Conservation (phyloP, 306 rosid species). For the Heteromeles arbutifolia region DNA sequence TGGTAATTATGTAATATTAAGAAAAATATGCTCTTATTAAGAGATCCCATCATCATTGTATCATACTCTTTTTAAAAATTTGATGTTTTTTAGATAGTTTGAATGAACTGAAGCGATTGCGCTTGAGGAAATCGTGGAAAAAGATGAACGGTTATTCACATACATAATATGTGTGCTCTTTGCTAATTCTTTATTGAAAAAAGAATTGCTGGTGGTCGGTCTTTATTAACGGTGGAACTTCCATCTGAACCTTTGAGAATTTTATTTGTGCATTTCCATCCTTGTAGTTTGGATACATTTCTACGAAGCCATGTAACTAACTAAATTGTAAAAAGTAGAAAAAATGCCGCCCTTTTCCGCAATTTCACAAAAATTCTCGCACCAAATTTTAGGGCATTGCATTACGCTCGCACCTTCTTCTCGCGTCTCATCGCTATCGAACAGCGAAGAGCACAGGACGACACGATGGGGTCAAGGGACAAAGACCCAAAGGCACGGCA, state of each 20-base stretch:
- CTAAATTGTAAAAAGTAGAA: no score
- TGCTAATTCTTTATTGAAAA: no score
- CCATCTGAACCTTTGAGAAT: not conserved
- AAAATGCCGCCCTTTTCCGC: not conserved
- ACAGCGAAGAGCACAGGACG: not conserved
- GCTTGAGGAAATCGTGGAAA: no score
- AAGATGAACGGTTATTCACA: no score
- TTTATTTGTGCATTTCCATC: not conserved
- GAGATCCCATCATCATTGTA: no score
- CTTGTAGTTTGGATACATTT: not conserved
- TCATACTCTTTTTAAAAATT: no score
- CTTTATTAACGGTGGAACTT: not conserved
- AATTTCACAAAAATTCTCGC: not conserved
- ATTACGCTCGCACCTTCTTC: not conserved
- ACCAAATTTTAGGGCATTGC: not conserved
- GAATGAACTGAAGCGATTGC: no score
- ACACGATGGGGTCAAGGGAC: constrained; percentile 40
- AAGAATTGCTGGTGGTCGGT: not conserved
- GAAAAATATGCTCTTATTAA: no score
- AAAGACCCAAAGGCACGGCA: constrained; percentile 36
- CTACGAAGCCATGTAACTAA: not conserved
- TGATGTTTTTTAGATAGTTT: no score
- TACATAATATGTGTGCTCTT: no score
- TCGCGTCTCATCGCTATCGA: not conserved
- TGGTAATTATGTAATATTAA: no score